These are phyloP conservation scores for Nigrospora oryzae DNA, from an alignment of 2,329 filamentous ascomycete genomes.

Conservation along the genomic window DNA sequence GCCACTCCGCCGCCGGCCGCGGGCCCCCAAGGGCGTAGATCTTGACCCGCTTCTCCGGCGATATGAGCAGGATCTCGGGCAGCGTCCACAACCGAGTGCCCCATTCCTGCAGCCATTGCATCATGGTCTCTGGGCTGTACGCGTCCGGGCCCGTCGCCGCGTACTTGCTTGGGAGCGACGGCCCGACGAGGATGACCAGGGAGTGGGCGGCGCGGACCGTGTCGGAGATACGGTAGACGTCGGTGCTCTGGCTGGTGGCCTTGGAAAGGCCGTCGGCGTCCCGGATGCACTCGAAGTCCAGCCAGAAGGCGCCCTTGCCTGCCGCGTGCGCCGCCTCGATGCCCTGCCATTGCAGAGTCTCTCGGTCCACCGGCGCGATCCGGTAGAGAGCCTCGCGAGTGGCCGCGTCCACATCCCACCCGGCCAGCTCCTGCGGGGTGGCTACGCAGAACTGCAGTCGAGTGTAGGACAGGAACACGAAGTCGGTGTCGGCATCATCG, in stretches of 20 bases:
- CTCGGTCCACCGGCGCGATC: conserved; percentile 13
- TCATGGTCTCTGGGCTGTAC: conserved; percentile 22
- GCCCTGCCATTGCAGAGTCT: conserved; percentile 23
- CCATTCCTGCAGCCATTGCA: conserved; percentile 24
- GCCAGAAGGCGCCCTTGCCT: conserved; percentile 30
- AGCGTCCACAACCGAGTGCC: conserved; percentile 32
- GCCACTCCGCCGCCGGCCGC: neutral
- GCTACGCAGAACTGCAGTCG: conserved; percentile 25
- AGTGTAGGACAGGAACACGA: conserved; percentile 32
- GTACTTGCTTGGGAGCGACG: conserved; percentile 13
- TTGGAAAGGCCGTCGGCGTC: conserved; percentile 18
- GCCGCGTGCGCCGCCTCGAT: conserved; percentile 26
- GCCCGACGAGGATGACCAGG: conserved; percentile 30
- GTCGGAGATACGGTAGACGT: conserved; percentile 34
- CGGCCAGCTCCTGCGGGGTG: conserved; percentile 11
- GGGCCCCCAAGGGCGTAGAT: neutral
- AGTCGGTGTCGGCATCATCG: conserved; percentile 16
- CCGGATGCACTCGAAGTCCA: conserved; percentile 31
- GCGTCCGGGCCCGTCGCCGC: conserved; percentile 6
- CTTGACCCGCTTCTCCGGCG: neutral
- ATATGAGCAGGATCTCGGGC: conserved; percentile 20
- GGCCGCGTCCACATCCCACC: conserved; percentile 7
- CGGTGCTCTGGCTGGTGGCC: conserved; percentile 12
- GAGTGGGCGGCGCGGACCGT: conserved; percentile 31
- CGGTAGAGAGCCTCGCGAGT: conserved; percentile 8